Evolutionary conservation across 2,329 filamentous ascomycete species (phyloP).

Genomic region (Trichophaea hybrida): DNA sequence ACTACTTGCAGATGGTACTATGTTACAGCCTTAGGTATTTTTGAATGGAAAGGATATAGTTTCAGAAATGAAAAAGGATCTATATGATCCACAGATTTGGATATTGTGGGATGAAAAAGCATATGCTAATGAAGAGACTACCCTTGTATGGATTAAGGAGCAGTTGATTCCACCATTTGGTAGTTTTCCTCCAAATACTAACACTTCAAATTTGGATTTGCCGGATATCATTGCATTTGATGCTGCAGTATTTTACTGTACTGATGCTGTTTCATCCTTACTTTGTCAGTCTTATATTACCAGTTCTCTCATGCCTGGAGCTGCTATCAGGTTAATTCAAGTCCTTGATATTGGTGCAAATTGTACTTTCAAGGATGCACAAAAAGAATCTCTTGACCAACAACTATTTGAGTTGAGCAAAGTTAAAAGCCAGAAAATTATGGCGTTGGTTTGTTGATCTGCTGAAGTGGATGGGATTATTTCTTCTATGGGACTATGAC

Average conservation of each 20-base stretch:
- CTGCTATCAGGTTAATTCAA: neutral
- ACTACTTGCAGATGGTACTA: neutral
- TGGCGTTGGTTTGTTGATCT: neutral
- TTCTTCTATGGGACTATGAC: neutral
- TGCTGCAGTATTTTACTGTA: neutral
- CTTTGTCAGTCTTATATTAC: neutral
- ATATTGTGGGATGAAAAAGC: slow-evolving; percentile 1
- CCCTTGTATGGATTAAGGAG: slow-evolving; percentile 3
- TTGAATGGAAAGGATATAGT: neutral
- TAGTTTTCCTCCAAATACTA: no score
- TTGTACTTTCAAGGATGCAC: neutral
- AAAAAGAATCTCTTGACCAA: neutral
- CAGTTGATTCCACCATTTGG: neutral
- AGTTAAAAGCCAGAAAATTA: neutral
- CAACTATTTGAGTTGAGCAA: neutral
- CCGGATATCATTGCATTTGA: neutral
- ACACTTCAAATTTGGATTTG: no score
- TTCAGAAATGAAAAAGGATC: neutral
- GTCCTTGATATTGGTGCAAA: neutral
- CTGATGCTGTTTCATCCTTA: neutral
- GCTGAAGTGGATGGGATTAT: neutral
- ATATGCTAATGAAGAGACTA: slow-evolving; percentile 2
- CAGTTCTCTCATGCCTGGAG: neutral
- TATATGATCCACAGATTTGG: neutral
- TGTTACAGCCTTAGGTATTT: neutral